Base-by-base conservation (phyloP, 2,329 filamentous ascomycete genomes). In the Rhynchosporium graminicola region DNA sequence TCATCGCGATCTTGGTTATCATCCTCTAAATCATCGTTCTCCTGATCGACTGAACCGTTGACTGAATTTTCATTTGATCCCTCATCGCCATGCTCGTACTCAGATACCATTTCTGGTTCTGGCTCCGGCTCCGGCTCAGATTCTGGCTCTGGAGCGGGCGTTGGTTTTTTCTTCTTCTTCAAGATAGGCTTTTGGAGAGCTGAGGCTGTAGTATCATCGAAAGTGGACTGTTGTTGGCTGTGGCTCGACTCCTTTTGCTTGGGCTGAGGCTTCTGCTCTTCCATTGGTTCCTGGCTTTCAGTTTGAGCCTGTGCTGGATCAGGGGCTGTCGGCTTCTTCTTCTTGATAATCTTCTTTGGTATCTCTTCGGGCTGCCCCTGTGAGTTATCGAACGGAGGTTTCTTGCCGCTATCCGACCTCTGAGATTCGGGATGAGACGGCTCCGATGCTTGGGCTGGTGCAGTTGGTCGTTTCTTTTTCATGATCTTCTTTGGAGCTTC, bases 41-140 rank as follows among this genome's bases (percentile, higher is more conserved):
- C 31, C 12, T 52, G 43, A 8, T 45, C 28, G 50, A 56, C 50
- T 7, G 51, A 54, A 7, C 56, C 48, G 26, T 33, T 31, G 29
- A 60, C 57, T 8, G 48, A 26, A 15, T 62, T 60, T 20, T 46
- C 55, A 4, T 63, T 57, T n/a, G 57, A 56, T 43, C 65, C 65
- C 9, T 48, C 57, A 43, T 62, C 58, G 7, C 58, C 62, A 38
- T 42, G 48, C 36, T 61, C 62, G 2, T 57, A 58, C 26, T 64
- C 65, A 10, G 62, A 60, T 28, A 61, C 64, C 42, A 67, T 65
- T 57, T 67, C 68, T 4, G 63, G 63, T 56, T 65, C 65, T 29
- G 64, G 50, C 46, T 63, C 63, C 29, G 67, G 62, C 33, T 36
- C 33, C 1, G 33, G 59, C 38, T 64, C 62, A 26, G 57, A 59